Evolutionary conservation across 2,329 filamentous ascomycete species (phyloP), one percentile per base, ranked within the genome.

Genomic region (Curvularia sp.): DNA sequence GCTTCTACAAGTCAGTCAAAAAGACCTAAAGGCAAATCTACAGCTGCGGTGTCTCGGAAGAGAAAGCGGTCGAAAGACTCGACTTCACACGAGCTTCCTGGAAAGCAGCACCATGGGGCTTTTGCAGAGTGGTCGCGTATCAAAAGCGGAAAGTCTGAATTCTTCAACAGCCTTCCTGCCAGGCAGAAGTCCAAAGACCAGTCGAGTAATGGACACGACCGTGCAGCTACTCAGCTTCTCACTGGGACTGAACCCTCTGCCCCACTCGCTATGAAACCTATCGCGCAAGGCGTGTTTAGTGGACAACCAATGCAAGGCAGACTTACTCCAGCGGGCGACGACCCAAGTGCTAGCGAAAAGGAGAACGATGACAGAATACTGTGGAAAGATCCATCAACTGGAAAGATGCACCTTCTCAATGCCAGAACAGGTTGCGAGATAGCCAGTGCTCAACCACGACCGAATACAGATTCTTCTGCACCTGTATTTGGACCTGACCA

Each of bases 361-460:
- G 45, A 67, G 19, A 23, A 52, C 36, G 79, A 80, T 48, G 70
- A 71, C n/a, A 72, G 77, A 0, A 70, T 86, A 0, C 58, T 76
- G 15, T 92, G 89, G 89, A 80, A 78, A 1, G 85, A 92, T 65
- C 87, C 88, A 0, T 67, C 76, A 8, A 90, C 86, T 0, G 83
- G 82, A 61, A 76, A 83, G 57, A 78, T 64, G 1, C 81, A 80
- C 45, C 54, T 78, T 1, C 72, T 90, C n/a, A 84, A 88, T 61
- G 68, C 79, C 5, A 80, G 83, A 19, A 89, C 86, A 9, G 87
- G 87, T 1, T 75, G 77, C 18, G 72, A 79, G 0, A 59, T 76
- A 3, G 61, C 66, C 15, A 45, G 55, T 30, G 48, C 45, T 70
- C 34, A 63, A 61, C 12, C 52, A n/a, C 57, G 54, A 27, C 47